Percentiles rank a stretch among this genome's conserved stretches.
Evolutionary conservation across 2,329 filamentous ascomycete species (phyloP).

Genomic region (Sporothrix euskadiensis): DNA sequence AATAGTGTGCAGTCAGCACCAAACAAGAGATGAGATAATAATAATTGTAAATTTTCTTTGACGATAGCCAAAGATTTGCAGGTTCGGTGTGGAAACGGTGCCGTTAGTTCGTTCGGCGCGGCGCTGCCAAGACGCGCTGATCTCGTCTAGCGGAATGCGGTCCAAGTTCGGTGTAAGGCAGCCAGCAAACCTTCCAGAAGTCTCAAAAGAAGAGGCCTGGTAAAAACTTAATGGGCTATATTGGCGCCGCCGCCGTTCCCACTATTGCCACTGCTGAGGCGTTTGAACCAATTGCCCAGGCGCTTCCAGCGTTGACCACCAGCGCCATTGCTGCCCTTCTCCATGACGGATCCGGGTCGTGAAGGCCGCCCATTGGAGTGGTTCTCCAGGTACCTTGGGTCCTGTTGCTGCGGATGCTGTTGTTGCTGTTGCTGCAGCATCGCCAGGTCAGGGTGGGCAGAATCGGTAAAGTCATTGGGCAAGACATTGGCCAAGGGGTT

Average conservation of each 20-base stretch:
- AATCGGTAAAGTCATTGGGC: background rate
- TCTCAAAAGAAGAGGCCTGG: too few species aligned
- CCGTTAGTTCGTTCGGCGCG: background rate
- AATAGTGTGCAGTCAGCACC: background rate
- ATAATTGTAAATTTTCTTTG: background rate
- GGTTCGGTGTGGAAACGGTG: background rate
- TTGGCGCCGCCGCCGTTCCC: conserved; percentile 28
- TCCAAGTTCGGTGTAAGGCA: background rate
- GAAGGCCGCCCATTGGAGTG: background rate
- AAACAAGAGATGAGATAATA: conserved; percentile 14
- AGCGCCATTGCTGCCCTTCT: conserved; percentile 26
- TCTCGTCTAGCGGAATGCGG: background rate
- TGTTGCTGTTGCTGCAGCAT: conserved; percentile 18
- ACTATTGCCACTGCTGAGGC: conserved; percentile 35
- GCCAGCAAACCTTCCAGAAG: background rate
- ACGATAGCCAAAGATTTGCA: background rate
- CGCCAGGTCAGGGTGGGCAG: background rate
- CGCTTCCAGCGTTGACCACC: conserved; percentile 36
- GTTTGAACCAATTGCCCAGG: conserved; percentile 40
- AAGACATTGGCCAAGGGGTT: conserved; percentile 12
- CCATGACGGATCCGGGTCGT: conserved; percentile 24
- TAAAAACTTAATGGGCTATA: background rate
- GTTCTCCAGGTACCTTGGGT: too few species aligned
- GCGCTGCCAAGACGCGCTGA: background rate
- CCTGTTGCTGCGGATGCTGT: background rate